phyloP scores from a whole-genome alignment of 1,284 basidiomycete species.

The Ustilago cynodontis region DNA sequence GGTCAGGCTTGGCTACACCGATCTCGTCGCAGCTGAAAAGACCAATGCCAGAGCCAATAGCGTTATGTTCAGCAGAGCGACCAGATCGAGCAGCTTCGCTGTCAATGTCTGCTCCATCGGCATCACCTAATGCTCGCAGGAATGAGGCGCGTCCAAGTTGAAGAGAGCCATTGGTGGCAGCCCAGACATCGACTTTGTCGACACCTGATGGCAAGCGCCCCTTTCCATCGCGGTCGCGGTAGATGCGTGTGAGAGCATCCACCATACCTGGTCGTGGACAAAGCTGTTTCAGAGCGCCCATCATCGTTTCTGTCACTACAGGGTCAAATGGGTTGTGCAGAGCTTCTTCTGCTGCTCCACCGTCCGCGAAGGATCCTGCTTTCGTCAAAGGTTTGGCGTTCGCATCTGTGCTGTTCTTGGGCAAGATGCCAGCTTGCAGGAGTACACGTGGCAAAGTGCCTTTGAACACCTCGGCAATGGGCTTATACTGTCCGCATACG shows the following conservation, averaged over 20 bases:
- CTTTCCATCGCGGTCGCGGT: slow-evolving; percentile 49
- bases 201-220: slow-evolving; percentile 28
- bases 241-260: slow-evolving; percentile 51
- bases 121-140: slow-evolving; percentile 39
- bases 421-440: slow-evolving; percentile 54
- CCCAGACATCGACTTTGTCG: slow-evolving; percentile 54
- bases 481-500: slow-evolving; percentile 53
- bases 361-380: slow-evolving; percentile 38
- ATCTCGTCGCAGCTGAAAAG: slow-evolving; percentile 63
- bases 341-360: slow-evolving; percentile 37
- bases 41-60: slow-evolving; percentile 43
- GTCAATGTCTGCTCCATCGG: slow-evolving; percentile 46
- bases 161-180: slow-evolving; percentile 59
- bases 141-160: slow-evolving; percentile 44
- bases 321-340: slow-evolving; percentile 42
- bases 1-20: slow-evolving; percentile 59
- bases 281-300: slow-evolving; percentile 52
- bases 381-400: slow-evolving; percentile 23
- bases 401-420: slow-evolving; percentile 18
- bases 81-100: slow-evolving; percentile 33
- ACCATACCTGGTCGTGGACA: slow-evolving; percentile 59
- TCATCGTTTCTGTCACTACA: slow-evolving; percentile 46
- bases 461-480: slow-evolving; percentile 58
- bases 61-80: slow-evolving; percentile 13
- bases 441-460: slow-evolving; percentile 54